Evolutionary conservation across 768 basidiomycete species (phyloP).

Genomic region (Rhizopogon vesiculosus): DNA sequence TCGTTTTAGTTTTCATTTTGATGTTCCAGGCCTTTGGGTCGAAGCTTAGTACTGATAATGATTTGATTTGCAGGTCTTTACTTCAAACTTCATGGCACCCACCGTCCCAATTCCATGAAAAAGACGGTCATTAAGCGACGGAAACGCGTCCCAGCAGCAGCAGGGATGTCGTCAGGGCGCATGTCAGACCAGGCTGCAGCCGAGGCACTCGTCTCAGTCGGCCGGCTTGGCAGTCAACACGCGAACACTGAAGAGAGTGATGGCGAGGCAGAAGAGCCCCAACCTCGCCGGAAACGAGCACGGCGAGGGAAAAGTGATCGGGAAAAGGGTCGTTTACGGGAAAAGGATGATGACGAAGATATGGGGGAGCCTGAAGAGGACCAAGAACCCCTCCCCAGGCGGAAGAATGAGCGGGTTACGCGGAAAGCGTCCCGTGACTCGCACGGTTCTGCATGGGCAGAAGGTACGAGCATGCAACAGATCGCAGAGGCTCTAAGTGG

Average conservation of each 20-base stretch:
- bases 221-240: constrained; percentile 41
- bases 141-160: constrained; percentile 93
- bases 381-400: constrained; percentile 10
- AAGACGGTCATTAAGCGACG: constrained; percentile 98
- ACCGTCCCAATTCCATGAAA: constrained; percentile 97
- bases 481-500: constrained; percentile 25
- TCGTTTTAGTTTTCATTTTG: neutral
- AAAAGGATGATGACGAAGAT: constrained; percentile 42
- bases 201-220: constrained; percentile 82
- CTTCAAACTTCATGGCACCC: constrained; percentile 96
- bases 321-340: constrained; percentile 30
- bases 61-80: constrained; percentile 68
- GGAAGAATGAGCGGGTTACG: constrained; percentile 29
- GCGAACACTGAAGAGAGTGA: constrained; percentile 40
- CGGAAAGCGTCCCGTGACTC: constrained; percentile 31
- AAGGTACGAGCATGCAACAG: constrained; percentile 31
- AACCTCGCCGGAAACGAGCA: constrained; percentile 58
- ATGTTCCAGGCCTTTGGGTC: neutral
- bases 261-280: constrained; percentile 34
- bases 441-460: constrained; percentile 26
- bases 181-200: constrained; percentile 87
- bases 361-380: constrained; percentile 42
- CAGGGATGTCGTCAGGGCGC: constrained; percentile 37
- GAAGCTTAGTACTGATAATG: constrained; percentile 10
- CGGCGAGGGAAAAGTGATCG: constrained; percentile 35